These are phyloP conservation scores for Boletus edulis DNA, from an alignment of 768 basidiomycete species.

Conservation along the genomic window DNA sequence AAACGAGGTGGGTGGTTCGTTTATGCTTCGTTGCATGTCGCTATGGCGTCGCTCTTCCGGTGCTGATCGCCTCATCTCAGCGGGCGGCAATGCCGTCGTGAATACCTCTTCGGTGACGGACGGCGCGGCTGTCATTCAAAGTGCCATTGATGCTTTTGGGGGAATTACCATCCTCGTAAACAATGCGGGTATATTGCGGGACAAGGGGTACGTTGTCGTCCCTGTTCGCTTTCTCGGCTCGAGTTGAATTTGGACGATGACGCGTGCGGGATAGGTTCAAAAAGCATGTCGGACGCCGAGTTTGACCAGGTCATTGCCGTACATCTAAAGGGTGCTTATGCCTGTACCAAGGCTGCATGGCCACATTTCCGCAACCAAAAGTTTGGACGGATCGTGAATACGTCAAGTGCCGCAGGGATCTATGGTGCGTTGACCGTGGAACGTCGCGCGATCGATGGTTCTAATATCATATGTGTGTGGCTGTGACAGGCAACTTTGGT, in stretches of 20 bases:
- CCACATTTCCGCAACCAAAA: constrained; percentile 92
- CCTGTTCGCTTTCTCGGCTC: not conserved
- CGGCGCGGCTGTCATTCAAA: constrained; percentile 82
- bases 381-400: constrained; percentile 93
- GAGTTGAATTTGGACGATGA: too few species aligned
- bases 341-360: constrained; percentile 95
- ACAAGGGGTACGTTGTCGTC: constrained; percentile 56
- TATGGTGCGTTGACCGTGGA: constrained; percentile 57
- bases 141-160: constrained; percentile 84
- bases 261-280: constrained; percentile 60
- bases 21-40: not conserved
- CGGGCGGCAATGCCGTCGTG: constrained; percentile 84
- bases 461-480: not conserved
- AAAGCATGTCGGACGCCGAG: constrained; percentile 94
- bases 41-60: not conserved
- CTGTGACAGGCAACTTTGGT: constrained; percentile 78
- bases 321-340: constrained; percentile 90
- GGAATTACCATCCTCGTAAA: constrained; percentile 86
- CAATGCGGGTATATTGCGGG: constrained; percentile 90
- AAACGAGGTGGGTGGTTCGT: constrained; percentile 52
- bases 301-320: constrained; percentile 88
- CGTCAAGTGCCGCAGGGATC: constrained; percentile 90
- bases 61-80: constrained; percentile 36
- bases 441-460: not conserved
- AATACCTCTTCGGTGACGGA: constrained; percentile 88